Percentiles rank a stretch among this genome's conserved stretches.
Evolutionary conservation across 2,329 filamentous ascomycete genomes (phyloP).

Genomic region (Colletotrichum sp.): DNA sequence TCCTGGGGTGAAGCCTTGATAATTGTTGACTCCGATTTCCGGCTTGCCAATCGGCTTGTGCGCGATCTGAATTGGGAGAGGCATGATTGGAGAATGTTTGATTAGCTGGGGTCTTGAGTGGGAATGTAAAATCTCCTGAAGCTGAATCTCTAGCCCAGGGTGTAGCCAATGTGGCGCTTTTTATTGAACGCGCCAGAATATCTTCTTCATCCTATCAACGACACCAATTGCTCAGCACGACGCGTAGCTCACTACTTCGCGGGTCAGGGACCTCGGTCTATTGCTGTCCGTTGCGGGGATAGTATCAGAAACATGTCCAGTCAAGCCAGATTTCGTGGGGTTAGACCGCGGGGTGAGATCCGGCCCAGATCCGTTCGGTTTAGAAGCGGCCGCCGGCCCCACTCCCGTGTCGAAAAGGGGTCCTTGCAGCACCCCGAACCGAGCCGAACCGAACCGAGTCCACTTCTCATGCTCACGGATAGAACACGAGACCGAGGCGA

Average conservation of each 20-base stretch:
- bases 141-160: background rate
- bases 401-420: background rate
- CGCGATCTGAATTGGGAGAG: slow-evolving; percentile 16
- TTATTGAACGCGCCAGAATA: background rate
- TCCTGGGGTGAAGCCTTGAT: slow-evolving; percentile 35
- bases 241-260: background rate
- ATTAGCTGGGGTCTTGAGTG: background rate
- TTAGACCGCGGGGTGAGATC: background rate
- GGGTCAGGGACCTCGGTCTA: background rate
- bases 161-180: background rate
- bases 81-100: slow-evolving; percentile 2
- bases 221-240: background rate
- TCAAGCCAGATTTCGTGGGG: background rate
- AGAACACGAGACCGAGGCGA: background rate
- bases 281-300: background rate
- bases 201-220: background rate
- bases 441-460: background rate
- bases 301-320: background rate
- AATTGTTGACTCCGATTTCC: slow-evolving; percentile 24
- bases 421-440: background rate
- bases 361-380: background rate
- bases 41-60: slow-evolving; percentile 28
- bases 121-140: background rate
- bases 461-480: background rate
- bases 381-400: background rate